Conservation (phyloP, 2,329 filamentous ascomycete genomes). For the Calonectria naviculata region DNA sequence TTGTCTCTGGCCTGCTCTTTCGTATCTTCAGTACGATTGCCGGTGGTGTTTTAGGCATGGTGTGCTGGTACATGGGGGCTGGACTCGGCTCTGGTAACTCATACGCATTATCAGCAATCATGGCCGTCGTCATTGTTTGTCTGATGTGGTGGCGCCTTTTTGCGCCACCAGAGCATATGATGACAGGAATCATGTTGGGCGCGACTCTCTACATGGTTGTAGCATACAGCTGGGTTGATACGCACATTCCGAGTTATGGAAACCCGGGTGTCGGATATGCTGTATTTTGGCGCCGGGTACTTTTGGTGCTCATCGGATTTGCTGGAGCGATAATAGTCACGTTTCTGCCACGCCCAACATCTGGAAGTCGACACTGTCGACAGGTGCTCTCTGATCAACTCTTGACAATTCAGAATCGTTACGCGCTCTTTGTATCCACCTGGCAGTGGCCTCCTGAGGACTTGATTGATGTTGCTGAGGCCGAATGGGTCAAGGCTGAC, state of each 20-base stretch:
- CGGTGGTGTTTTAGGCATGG: background rate
- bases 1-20: background rate
- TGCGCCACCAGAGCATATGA: background rate
- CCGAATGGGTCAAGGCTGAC: background rate
- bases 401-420: background rate
- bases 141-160: background rate
- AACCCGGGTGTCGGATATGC: background rate
- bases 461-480: background rate
- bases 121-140: background rate
- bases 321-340: background rate
- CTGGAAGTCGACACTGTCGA: background rate
- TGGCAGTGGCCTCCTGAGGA: background rate
- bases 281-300: background rate
- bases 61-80: background rate
- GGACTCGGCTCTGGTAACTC: background rate
- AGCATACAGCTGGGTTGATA: background rate
- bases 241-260: background rate
- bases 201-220: background rate
- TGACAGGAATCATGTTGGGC: background rate
- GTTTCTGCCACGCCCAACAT: background rate
- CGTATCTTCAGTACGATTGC: background rate
- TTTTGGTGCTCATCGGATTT: background rate
- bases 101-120: background rate
- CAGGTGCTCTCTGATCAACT: background rate
- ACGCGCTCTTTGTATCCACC: background rate